phyloP scores from a whole-genome alignment of 768 basidiomycete genomes.

The Phanerochaete carnosa region DNA sequence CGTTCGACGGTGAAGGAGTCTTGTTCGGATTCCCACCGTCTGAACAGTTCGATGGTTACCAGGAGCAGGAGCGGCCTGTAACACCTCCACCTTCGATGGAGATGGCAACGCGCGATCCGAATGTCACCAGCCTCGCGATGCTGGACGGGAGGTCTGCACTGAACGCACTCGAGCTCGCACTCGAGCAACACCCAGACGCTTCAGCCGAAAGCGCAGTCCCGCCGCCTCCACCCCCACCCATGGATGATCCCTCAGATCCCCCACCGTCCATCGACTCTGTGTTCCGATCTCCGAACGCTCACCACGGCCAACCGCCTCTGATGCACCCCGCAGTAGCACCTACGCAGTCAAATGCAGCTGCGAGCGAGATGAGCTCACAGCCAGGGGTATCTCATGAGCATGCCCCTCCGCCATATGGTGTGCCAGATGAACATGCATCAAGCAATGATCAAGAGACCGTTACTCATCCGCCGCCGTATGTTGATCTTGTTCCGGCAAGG shows the following conservation, averaged over 20 bases:
- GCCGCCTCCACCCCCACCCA: conserved; percentile 76
- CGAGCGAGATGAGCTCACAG: not conserved
- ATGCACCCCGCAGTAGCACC: conserved; percentile 17
- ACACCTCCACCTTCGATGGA: conserved; percentile 79
- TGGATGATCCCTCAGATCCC: conserved; percentile 87
- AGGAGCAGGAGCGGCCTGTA: conserved; percentile 49
- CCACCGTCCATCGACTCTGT: conserved; percentile 88
- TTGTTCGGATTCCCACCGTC: conserved; percentile 69
- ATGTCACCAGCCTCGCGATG: conserved; percentile 64
- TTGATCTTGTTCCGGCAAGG: conserved; percentile 27
- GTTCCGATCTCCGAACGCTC: conserved; percentile 33
- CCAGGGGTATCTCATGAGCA: conserved; percentile 38
- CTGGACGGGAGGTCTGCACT: conserved; percentile 52
- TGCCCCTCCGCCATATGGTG: conserved; percentile 80
- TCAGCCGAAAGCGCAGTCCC: conserved; percentile 33
- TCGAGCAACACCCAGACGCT: conserved; percentile 41
- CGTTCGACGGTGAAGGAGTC: conserved; percentile 70
- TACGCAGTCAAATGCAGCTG: conserved; percentile 11
- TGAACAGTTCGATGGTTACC: conserved; percentile 83
- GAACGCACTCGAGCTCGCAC: conserved; percentile 55
- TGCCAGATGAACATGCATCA: conserved; percentile 36
- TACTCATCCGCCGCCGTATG: conserved; percentile 34
- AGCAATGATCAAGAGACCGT: conserved; percentile 27
- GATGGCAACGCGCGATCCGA: conserved; percentile 67
- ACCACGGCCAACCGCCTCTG: conserved; percentile 19